phyloP scores from a whole-genome alignment of 2,329 filamentous ascomycete genomes.

The Mollisia scopiformis region DNA sequence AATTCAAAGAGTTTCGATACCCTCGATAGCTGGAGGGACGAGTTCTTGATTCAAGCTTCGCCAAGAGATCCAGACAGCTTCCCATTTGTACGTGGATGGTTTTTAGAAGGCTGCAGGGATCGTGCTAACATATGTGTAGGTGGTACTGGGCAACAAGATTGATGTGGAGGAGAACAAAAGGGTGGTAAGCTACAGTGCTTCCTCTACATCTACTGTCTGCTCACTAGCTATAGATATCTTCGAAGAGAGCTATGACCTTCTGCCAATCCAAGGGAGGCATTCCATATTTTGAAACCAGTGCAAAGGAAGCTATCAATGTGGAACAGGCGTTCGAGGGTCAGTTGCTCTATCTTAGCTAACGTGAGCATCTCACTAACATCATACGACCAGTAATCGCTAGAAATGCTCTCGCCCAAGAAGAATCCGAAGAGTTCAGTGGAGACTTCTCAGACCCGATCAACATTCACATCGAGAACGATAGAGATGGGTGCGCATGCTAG shows the following conservation, averaged over 20 bases:
- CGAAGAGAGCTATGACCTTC: constrained; percentile 94
- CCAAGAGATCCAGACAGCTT: constrained; percentile 97
- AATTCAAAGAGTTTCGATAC: constrained; percentile 99
- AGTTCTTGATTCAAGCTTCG: constrained; percentile 96
- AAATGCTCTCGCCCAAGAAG: constrained; percentile 94
- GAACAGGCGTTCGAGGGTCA: constrained; percentile 78
- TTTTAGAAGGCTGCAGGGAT: constrained; percentile 19
- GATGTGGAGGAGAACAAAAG: constrained; percentile 98
- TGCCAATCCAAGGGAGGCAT: constrained; percentile 97
- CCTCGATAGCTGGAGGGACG: constrained; percentile 96
- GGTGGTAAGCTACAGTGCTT: constrained; percentile 59
- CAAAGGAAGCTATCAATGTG: constrained; percentile 98
- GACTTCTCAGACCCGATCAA: constrained; percentile 99
- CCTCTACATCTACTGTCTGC: constrained; percentile 1
- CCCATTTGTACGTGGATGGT: constrained; percentile 87
- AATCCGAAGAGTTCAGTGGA: constrained; percentile 95
- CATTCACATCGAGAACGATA: constrained; percentile 93
- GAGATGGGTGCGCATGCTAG: constrained; percentile 92
- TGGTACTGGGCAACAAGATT: constrained; percentile 98
- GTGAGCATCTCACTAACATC: too few relatives aligned
- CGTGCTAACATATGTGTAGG: constrained; percentile 50
- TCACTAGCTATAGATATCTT: constrained; percentile 69
- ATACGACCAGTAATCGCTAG: constrained; percentile 79
- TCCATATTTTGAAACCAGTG: constrained; percentile 98
- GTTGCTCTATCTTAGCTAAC: background rate